These are phyloP conservation scores for Rhizopus sp. DNA, from an alignment of 371 early-diverging fungal species.

Conservation along the genomic window DNA sequence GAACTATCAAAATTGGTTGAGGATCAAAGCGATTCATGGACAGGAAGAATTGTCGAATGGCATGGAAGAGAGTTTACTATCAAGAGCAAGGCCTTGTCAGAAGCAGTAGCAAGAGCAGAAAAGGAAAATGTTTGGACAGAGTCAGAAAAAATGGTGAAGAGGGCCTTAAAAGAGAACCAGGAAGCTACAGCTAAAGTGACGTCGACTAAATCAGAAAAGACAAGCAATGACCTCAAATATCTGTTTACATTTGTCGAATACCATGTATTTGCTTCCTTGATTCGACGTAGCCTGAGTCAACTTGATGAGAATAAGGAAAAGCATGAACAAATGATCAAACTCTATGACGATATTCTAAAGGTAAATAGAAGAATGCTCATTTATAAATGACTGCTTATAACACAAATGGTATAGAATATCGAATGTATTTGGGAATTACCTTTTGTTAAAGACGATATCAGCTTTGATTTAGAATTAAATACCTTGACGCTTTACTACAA, in stretches of 20 bases:
- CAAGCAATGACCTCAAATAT: slow-evolving; percentile 58
- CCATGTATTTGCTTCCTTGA: slow-evolving; percentile 46
- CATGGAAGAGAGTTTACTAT: slow-evolving; percentile 43
- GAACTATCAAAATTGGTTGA: slow-evolving; percentile 34
- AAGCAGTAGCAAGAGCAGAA: slow-evolving; percentile 45
- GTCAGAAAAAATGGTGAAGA: slow-evolving; percentile 62
- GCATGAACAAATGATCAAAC: slow-evolving; percentile 65
- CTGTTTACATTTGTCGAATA: slow-evolving; percentile 62
- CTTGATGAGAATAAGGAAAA: slow-evolving; percentile 44
- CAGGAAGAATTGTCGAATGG: slow-evolving; percentile 36
- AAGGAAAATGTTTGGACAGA: slow-evolving; percentile 54
- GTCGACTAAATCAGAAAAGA: slow-evolving; percentile 70
- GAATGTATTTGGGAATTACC: slow-evolving; percentile 58
- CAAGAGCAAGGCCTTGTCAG: slow-evolving; percentile 39
- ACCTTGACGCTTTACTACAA: slow-evolving; percentile 55
- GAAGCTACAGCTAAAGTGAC: slow-evolving; percentile 68
- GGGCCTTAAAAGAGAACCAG: slow-evolving; percentile 67
- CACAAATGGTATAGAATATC: slow-evolving; percentile 39
- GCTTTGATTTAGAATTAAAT: slow-evolving; percentile 55
- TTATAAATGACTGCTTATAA: neutral
- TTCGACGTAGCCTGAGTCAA: slow-evolving; percentile 60
- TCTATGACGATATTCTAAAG: slow-evolving; percentile 69
- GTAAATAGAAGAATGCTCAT: slow-evolving; percentile 30
- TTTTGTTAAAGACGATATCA: slow-evolving; percentile 49
- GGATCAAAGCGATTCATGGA: slow-evolving; percentile 22